phyloP scores from a whole-genome alignment of 148 eudicot species.

The Rhododendron griersonianum region DNA sequence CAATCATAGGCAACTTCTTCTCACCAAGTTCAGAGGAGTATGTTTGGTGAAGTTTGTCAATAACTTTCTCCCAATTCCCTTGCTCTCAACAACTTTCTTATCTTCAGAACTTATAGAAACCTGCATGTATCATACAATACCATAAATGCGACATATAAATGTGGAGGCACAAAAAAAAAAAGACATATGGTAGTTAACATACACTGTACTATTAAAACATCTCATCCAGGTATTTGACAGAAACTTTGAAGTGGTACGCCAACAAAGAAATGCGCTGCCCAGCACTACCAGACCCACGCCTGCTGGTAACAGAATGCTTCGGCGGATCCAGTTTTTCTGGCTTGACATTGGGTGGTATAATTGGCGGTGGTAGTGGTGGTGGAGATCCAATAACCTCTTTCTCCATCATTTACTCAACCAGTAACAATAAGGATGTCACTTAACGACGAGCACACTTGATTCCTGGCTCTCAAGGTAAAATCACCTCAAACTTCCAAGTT shows the following conservation, averaged over 20 bases:
- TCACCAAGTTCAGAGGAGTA: constrained; percentile 49
- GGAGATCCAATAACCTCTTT: neutral
- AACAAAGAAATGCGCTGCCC: constrained; percentile 51
- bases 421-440: neutral
- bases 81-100: constrained; percentile 41
- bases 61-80: constrained; percentile 46
- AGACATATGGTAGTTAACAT: neutral
- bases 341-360: constrained; percentile 25
- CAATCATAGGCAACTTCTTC: constrained; percentile 60
- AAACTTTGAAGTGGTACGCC: constrained; percentile 71
- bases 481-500: neutral
- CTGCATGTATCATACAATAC: constrained; percentile 32
- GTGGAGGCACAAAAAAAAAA: neutral
- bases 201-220: constrained; percentile 64
- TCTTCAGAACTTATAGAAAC: constrained; percentile 56
- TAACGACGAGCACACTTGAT: neutral
- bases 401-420: no score
- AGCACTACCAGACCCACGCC: constrained; percentile 64
- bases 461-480: neutral
- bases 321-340: constrained; percentile 31
- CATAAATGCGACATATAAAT: neutral
- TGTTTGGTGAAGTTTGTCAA: constrained; percentile 47
- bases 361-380: constrained; percentile 27
- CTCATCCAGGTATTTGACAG: constrained; percentile 34
- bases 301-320: constrained; percentile 41